phyloP scores from a whole-genome alignment of 768 basidiomycete genomes.

The Hemileccinum impolitum region DNA sequence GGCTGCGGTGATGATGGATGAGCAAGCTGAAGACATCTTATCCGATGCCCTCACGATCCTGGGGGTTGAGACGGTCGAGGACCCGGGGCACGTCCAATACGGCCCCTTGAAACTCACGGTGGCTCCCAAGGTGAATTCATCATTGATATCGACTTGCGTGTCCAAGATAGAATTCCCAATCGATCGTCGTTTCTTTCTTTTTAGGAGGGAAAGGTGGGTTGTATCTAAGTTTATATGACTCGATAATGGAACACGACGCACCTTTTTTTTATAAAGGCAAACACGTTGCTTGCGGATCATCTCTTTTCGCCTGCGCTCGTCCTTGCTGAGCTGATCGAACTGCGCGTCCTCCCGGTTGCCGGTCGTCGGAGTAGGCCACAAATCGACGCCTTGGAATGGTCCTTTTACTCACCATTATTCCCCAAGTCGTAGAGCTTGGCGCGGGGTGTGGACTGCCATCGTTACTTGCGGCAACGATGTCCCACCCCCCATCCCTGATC shows the following conservation, averaged over 20 bases:
- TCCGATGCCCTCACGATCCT: slow-evolving; percentile 51
- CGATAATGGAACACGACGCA: slow-evolving; percentile 1
- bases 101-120: slow-evolving; percentile 53
- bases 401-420: neutral
- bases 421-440: slow-evolving; percentile 67
- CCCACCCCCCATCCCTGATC: slow-evolving; percentile 46
- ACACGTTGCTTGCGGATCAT: slow-evolving; percentile 68
- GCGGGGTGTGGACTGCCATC: slow-evolving; percentile 69
- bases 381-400: neutral
- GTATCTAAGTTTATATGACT: neutral
- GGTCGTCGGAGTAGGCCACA: slow-evolving; percentile 39
- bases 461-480: slow-evolving; percentile 48
- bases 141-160: neutral
- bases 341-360: slow-evolving; percentile 42
- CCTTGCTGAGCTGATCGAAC: slow-evolving; percentile 64
- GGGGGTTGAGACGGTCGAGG: slow-evolving; percentile 41
- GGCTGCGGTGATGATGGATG: slow-evolving; percentile 2
- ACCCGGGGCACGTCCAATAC: slow-evolving; percentile 46
- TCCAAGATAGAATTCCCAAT: slow-evolving; percentile 1
- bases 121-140: slow-evolving; percentile 50
- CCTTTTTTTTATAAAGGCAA: slow-evolving; percentile 43
- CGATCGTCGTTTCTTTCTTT: slow-evolving; percentile 1
- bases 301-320: slow-evolving; percentile 68
- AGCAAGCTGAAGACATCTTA: slow-evolving; percentile 46
- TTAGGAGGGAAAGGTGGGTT: slow-evolving; percentile 59